Evolutionary conservation across 306 rosid species (phyloP), one percentile per base, ranked within the genome.

Genomic region (Citrullus mucosospermus): DNA sequence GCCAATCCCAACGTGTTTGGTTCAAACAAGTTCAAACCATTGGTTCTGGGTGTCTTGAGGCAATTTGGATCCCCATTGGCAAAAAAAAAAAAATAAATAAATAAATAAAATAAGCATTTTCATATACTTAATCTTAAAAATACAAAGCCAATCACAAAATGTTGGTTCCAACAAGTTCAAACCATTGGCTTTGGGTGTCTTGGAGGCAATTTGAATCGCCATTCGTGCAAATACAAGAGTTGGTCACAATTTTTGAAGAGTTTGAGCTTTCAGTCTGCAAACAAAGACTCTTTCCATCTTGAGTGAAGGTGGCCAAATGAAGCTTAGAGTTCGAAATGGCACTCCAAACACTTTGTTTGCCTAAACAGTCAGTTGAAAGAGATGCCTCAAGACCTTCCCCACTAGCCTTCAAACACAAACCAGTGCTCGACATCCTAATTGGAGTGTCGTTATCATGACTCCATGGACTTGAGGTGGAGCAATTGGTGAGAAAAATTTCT

Each of bases 141-240:
- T 68, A 68, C 17, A 43, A n/a, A 68, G 18, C 0, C 34, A 68
- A 41, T 68, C 50, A 68, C 10, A 68, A 5, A 4, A 55, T 43
- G 8, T 69, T 69, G 75, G 75, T 69, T 69, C 78, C 38, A 78
- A 88, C 68, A 39, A 85, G 81, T 51, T 80, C 75, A 80, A 88
- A 85, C 88, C 91, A 85, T n/a, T 85, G 91, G 60, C 72, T 80
- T 48, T 51, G 83, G 46, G 89, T 84, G 66, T 82, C 76, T 36
- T 83, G 81, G 25, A 83, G 30, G 74, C 89, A 85, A 0, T 67
- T 68, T 34, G 87, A 46, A 58, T 81, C 76, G 34, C 69, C 84
- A 9, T 22, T 3, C 0, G 53, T 7, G 77, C 87, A 85, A 73
- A 88, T 83, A 78, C 86, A 85, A 10, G 76, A 66, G 5, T 9